Conservation (phyloP, 2,329 filamentous ascomycete species). For the Bimuria novae-zelandiae region DNA sequence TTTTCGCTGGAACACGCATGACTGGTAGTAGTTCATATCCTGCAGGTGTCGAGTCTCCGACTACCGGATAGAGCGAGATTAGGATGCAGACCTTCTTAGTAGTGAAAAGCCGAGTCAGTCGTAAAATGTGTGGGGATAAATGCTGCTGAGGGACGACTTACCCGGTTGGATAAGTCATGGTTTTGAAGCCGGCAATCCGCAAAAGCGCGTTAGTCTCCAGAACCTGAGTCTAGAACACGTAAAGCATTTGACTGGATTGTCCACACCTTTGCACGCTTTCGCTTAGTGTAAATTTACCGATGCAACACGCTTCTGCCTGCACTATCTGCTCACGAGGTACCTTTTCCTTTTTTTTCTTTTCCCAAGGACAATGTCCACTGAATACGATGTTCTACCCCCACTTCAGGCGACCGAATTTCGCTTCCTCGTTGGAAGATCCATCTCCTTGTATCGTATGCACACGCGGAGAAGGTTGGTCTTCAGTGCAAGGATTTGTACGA, state of each 20-base stretch:
- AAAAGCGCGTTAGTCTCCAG: conserved; percentile 33
- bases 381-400: conserved; percentile 2
- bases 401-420: not conserved
- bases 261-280: conserved; percentile 20
- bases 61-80: too few species aligned
- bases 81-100: too few species aligned
- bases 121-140: too few species aligned
- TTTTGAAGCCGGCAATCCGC: conserved; percentile 30
- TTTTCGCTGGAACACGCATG: conserved; percentile 17
- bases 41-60: conserved; percentile 21
- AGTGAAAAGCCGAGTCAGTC: too few species aligned
- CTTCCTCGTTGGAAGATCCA: not conserved
- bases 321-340: conserved; percentile 17
- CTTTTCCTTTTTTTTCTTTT: conserved; percentile 7
- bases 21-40: conserved; percentile 18
- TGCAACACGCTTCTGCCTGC: conserved; percentile 22
- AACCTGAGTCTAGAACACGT: conserved; percentile 41
- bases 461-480: not conserved
- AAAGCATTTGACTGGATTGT: conserved; percentile 27
- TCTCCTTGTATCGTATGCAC: not conserved
- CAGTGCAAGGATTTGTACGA: conserved; percentile 25
- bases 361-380: conserved; percentile 1
- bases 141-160: too few species aligned
- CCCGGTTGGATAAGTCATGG: conserved; percentile 30
- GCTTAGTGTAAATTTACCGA: conserved; percentile 19